These are phyloP conservation scores for Schizonepeta tenuifolia DNA, from an alignment of 257 asterid species.

Conservation along the genomic window DNA sequence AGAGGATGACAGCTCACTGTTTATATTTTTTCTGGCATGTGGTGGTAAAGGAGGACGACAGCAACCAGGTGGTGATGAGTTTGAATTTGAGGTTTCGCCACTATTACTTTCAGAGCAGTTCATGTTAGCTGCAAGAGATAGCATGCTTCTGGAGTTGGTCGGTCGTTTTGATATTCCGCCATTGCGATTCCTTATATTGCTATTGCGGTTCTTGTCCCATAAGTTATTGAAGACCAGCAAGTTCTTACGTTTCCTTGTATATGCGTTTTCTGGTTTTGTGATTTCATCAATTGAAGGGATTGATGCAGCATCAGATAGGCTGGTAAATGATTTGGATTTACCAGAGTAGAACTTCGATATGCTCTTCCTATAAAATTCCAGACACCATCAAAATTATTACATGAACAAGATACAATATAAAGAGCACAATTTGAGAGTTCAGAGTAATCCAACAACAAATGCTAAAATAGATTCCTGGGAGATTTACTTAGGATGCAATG, in stretches of 20 bases:
- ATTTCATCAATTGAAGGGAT: conserved; percentile 60
- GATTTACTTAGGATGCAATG: background rate
- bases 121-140: conserved; percentile 50
- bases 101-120: conserved; percentile 52
- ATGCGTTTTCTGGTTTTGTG: conserved; percentile 68
- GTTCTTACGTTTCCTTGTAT: conserved; percentile 70
- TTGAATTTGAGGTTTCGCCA: conserved; percentile 59
- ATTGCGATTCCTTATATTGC: conserved; percentile 38
- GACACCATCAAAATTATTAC: conserved; percentile 24
- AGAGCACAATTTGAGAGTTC: conserved; percentile 10
- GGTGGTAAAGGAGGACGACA: conserved; percentile 85
- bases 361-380: conserved; percentile 43
- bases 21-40: conserved; percentile 48
- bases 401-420: background rate
- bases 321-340: conserved; percentile 60
- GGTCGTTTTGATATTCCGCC: conserved; percentile 63
- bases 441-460: background rate
- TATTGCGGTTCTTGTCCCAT: conserved; percentile 58
- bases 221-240: conserved; percentile 56
- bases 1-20: conserved; percentile 42
- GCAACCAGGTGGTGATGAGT: conserved; percentile 52
- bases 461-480: background rate
- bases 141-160: conserved; percentile 56
- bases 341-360: conserved; percentile 49
- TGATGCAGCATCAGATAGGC: conserved; percentile 63